Percentiles rank a stretch among this genome's conserved stretches.
phyloP scores from a whole-genome alignment of 805 yeast species.

The Schwanniomyces yamadae region DNA sequence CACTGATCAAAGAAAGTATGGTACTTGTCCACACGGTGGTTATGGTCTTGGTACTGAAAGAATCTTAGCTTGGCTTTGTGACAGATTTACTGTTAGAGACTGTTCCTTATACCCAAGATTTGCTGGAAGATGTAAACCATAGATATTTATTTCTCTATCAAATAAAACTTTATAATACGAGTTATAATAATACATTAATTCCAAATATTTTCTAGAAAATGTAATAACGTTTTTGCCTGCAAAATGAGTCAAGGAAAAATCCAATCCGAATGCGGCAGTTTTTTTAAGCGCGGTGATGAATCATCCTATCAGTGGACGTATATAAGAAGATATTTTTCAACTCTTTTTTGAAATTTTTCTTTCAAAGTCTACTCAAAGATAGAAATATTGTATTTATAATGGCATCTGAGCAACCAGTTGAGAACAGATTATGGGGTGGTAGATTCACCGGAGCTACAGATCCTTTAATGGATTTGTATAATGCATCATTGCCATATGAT shows the following conservation, averaged over 20 bases:
- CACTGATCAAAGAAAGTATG: constrained; percentile 92
- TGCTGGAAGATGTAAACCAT: constrained; percentile 97
- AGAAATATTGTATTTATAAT: constrained; percentile 20
- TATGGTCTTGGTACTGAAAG: constrained; percentile 98
- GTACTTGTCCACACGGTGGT: constrained; percentile 98
- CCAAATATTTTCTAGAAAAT: background rate
- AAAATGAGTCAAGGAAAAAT: constrained; percentile 1
- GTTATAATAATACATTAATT: too few species aligned
- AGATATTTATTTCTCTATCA: too few species aligned
- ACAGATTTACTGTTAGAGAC: constrained; percentile 97
- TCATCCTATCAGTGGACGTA: constrained; percentile 4
- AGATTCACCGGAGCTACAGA: constrained; percentile 96
- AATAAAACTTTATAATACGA: too few species aligned
- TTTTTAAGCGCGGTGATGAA: constrained; percentile 9
- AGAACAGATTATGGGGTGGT: constrained; percentile 94
- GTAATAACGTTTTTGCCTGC: background rate
- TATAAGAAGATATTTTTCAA: constrained; percentile 2
- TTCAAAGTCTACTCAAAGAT: background rate
- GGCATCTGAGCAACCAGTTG: constrained; percentile 49
- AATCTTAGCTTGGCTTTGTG: constrained; percentile 96
- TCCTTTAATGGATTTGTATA: constrained; percentile 95
- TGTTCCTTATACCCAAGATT: constrained; percentile 97
- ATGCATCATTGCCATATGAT: constrained; percentile 95
- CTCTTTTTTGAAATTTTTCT: background rate
- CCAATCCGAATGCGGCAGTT: constrained; percentile 1